Evolutionary conservation across 208 protist genomes (phyloP), one percentile per base, ranked within the genome.

Genomic region (Wallacemonas sp.): DNA sequence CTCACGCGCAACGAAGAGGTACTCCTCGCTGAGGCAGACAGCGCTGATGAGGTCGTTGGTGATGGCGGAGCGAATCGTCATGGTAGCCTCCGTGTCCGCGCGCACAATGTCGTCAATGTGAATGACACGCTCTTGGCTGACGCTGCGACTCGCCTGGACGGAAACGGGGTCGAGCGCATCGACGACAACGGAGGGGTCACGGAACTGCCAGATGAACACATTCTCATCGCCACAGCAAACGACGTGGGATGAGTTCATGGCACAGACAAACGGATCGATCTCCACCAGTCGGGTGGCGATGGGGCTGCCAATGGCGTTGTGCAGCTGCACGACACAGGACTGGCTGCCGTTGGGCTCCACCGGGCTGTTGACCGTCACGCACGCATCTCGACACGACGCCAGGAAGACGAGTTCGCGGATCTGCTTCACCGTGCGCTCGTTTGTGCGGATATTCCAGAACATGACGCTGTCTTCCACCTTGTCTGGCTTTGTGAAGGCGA

Each of bases 161-260:
- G 88, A 88, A 22, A 94, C 63, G 0, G 92, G 92, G 69, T 97
- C 89, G 10, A 95, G 69, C 45, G 63, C 75, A 64, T 97, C 89
- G 19, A 93, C 78, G 38, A 77, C 71, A 19, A 84, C 78, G 53
- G 50, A 54, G 19, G 90, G 87, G 58, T 95, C 81, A 59, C 91
- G 90, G 69, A 97, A 98, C 76, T 98, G 93, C 97, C 97, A 99
- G 15, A 98, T 63, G 75, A 93, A 98, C 50, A 98, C 80, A 64
- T 85, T 85, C 59, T 96, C 92, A 34, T 97, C 87, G 6, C 84
- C 87, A 27, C 92, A 87, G 55, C 92, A 85, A n/a, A 98, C 87
- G 1, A 98, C 83, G 77, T 98, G 89, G 10, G 72, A 82, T 15
- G 77, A 78, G 65, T 97, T 98, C 88, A 99, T 97, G 42, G 63